These are phyloP conservation scores for Daldinia concentrica DNA, from an alignment of 495 filamentous ascomycete genomes.

Conservation along the genomic window DNA sequence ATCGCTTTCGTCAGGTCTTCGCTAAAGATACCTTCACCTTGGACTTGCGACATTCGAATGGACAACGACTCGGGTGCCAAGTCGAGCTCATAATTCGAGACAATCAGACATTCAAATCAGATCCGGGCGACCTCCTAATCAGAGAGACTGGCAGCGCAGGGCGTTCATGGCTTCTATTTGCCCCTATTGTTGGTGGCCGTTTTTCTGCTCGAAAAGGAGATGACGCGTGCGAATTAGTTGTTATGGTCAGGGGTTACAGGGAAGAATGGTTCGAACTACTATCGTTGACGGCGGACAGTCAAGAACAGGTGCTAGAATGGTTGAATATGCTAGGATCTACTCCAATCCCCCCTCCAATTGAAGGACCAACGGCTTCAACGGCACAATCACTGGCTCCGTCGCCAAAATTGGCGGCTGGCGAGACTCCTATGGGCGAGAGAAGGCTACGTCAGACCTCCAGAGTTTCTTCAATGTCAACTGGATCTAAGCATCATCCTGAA, in stretches of 20 bases:
- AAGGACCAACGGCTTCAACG: slow-evolving; percentile 32
- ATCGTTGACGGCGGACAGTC: slow-evolving; percentile 72
- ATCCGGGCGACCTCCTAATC: slow-evolving; percentile 83
- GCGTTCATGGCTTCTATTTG: slow-evolving; percentile 87
- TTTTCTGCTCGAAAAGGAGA: slow-evolving; percentile 86
- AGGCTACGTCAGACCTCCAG: slow-evolving; percentile 47
- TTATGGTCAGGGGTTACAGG: slow-evolving; percentile 82
- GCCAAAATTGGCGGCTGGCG: slow-evolving; percentile 64
- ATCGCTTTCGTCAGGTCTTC: slow-evolving; percentile 76
- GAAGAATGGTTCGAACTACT: slow-evolving; percentile 85
- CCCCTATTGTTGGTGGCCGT: slow-evolving; percentile 72
- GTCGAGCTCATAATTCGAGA: slow-evolving; percentile 91
- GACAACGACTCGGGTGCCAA: slow-evolving; percentile 85
- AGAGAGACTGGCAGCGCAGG: slow-evolving; percentile 81
- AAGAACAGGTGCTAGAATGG: slow-evolving; percentile 86
- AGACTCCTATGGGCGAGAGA: slow-evolving; percentile 80
- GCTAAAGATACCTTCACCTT: slow-evolving; percentile 91
- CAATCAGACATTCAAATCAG: slow-evolving; percentile 62
- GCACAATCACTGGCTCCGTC: slow-evolving; percentile 48
- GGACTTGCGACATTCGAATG: slow-evolving; percentile 86
- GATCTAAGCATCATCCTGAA: slow-evolving; percentile 11
- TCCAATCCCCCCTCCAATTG: slow-evolving; percentile 74
- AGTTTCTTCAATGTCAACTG: slow-evolving; percentile 37
- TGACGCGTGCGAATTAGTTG: slow-evolving; percentile 71
- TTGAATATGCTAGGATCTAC: slow-evolving; percentile 78